Base-by-base conservation (phyloP, 1,284 basidiomycete genomes). In the Phylloporus sp. region DNA sequence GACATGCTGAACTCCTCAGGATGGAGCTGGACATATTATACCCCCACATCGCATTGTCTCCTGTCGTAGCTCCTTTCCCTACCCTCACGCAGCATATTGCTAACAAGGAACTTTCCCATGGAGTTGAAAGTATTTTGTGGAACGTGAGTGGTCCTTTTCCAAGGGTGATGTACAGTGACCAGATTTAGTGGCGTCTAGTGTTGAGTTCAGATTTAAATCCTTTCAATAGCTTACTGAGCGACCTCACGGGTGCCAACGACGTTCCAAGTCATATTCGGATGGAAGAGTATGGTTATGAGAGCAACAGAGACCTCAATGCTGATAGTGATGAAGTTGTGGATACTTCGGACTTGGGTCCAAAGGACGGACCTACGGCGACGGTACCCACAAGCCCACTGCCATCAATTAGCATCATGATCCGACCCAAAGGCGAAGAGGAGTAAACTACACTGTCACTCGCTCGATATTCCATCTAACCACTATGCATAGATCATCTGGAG, bases 231-330 rank as follows among this genome's bases (percentile, higher is more conserved):
- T 60, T 62, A 3, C 46, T 76, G 50, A 52, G 56, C 28, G 67
- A 73, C 34, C 44, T 76, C 50, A 60, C 58, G 32, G 60, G 55
- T 17, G 58, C 28, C 17, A 56, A 62, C 12, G 58, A 65, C 15
- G 29, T 73, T 28, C 72, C 67, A 1, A 57, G 26, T 6, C 32
- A 51, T 4, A 24, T 39, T 60, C 52, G 15, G 24, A 42, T 71
- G 2, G 58, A 69, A 11, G 68, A 69, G 2, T 74, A 75, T 63
- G 73, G 64, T 15, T 74, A 76, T 55, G 70, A 11, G 29, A 73
- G 72, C 10, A 74, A 74, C 51, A 74, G 75, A 18, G 72, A 74
- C 39, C 71, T 76, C 28, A 74, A 77, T 13, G 68, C 69, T 3
- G 64, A 68, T 4, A 58, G 64, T 2, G 66, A 58, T 1, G 42